Evolutionary conservation across 768 basidiomycete genomes (phyloP).

Genomic region (Phaeotremella skinneri): DNA sequence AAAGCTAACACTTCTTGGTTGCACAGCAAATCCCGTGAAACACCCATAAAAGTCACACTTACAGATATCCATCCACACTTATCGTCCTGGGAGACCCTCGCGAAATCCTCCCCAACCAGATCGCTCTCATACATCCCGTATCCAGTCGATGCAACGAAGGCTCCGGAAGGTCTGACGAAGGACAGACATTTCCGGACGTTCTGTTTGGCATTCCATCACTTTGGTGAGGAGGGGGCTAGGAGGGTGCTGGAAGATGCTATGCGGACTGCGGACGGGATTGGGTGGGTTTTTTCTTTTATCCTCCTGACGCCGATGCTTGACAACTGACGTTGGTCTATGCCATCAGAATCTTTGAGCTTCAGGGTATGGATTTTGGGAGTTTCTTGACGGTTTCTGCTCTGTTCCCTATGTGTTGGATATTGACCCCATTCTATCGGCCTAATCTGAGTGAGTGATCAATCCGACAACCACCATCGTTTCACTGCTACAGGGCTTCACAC

Average conservation of each 20-base stretch:
- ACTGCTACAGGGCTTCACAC: too few relatives aligned
- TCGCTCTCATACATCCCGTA: slow-evolving; percentile 33
- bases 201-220: slow-evolving; percentile 50
- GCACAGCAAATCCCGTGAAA: slow-evolving; percentile 1
- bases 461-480: not conserved
- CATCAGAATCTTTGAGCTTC: slow-evolving; percentile 47
- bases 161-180: slow-evolving; percentile 13
- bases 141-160: slow-evolving; percentile 40
- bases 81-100: slow-evolving; percentile 23
- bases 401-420: slow-evolving; percentile 34
- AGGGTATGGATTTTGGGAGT: slow-evolving; percentile 34
- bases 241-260: slow-evolving; percentile 45
- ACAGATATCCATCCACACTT: slow-evolving; percentile 46
- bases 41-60: slow-evolving; percentile 33
- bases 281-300: slow-evolving; percentile 28
- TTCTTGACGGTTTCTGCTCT: slow-evolving; percentile 31
- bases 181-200: slow-evolving; percentile 45
- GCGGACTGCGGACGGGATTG: slow-evolving; percentile 39
- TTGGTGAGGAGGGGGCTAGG: slow-evolving; percentile 39
- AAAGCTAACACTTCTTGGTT: too few relatives aligned
- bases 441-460: slow-evolving; percentile 24
- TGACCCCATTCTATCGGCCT: slow-evolving; percentile 35
- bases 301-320: not conserved
- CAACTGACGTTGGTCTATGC: not conserved
- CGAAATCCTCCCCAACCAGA: slow-evolving; percentile 8